Evolutionary conservation across 805 yeast genomes (phyloP).

Genomic region (Brettanomyces sp.): DNA sequence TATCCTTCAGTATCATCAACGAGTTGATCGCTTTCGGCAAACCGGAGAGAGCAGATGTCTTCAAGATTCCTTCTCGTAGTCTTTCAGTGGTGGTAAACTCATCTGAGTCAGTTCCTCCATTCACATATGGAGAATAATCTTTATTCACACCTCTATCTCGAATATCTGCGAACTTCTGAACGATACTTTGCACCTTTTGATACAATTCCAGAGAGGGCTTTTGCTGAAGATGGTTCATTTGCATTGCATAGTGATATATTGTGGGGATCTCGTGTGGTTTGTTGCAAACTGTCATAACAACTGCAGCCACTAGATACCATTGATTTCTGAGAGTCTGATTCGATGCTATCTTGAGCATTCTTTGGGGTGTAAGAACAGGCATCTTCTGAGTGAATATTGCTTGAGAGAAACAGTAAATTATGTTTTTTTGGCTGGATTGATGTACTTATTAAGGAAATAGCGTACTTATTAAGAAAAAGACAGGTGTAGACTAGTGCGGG

Average conservation of each 20-base stretch:
- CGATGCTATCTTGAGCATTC: conserved; percentile 43
- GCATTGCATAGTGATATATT: conserved; percentile 60
- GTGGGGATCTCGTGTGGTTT: conserved; percentile 73
- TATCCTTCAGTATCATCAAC: conserved; percentile 50
- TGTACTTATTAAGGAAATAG: too few species aligned
- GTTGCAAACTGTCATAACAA: conserved; percentile 73
- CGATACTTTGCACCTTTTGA: conserved; percentile 8
- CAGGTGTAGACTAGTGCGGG: too few species aligned
- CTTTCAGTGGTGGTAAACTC: conserved; percentile 30
- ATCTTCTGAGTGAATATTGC: neutral
- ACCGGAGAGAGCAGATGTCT: conserved; percentile 73
- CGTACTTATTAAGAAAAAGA: too few species aligned
- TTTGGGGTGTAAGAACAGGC: conserved; percentile 39
- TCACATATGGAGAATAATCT: conserved; percentile 10
- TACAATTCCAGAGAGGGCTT: conserved; percentile 10
- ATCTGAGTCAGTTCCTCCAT: neutral
- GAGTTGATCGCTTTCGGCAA: conserved; percentile 81
- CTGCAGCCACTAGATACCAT: conserved; percentile 79
- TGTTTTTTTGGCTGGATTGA: too few species aligned
- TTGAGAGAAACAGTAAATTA: too few species aligned
- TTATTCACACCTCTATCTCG: conserved; percentile 10
- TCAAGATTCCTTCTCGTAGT: conserved; percentile 69
- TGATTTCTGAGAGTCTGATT: conserved; percentile 44
- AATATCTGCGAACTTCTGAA: conserved; percentile 19
- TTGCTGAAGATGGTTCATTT: conserved; percentile 10